Base-by-base conservation (phyloP, 495 filamentous ascomycete genomes). In the Oleoguttula mirabilis region DNA sequence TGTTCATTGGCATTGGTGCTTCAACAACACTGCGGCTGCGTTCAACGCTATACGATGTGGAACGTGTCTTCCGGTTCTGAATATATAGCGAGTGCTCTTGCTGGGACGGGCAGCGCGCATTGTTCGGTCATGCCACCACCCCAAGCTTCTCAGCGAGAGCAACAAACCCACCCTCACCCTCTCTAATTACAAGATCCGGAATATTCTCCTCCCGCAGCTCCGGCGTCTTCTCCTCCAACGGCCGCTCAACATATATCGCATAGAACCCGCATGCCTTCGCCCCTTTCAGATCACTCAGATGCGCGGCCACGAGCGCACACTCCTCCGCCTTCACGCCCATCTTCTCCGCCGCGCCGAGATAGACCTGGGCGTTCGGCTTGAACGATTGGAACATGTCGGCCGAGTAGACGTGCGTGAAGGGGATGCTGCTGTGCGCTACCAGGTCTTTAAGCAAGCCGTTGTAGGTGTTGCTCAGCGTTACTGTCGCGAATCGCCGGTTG, bases 401-500 rank as follows among this genome's bases (percentile, higher is more conserved):
- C 15, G 72, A 79, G 35, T 72, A 60, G 37, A 87, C 51, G 34
- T 66, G 63, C 25, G 65, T 65, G 50, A 82, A 87, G 1, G 70
- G 70, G 27, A 88, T 64, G 16, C 61, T 53, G 3, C 69, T 77
- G 50, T 71, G 50, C 21, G 50, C 43, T 34, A 70, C 55, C 19
- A 88, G 65, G 55, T 86, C 82, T n/a, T 66, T 46, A 24, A 87
- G 61, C 22, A 86, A 66, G 8, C 63, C 58, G 10, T 69, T 50
- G 60, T 87, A 88, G 31, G 78, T 81, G 54, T 90, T 88, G 10
- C 78, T 81, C 22, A 88, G 64, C 1, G 77, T 84, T 33, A 67
- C 67, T 0, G 76, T 81, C 21, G 61, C 57, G 57, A 72, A 77
- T 17, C 60, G 60, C 0, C 50, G 60, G 35, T 70, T 74, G 24